Evolutionary conservation across 495 filamentous ascomycete genomes (phyloP), one percentile per base, ranked within the genome.

Genomic region (Diplogelasinospora grovesii): DNA sequence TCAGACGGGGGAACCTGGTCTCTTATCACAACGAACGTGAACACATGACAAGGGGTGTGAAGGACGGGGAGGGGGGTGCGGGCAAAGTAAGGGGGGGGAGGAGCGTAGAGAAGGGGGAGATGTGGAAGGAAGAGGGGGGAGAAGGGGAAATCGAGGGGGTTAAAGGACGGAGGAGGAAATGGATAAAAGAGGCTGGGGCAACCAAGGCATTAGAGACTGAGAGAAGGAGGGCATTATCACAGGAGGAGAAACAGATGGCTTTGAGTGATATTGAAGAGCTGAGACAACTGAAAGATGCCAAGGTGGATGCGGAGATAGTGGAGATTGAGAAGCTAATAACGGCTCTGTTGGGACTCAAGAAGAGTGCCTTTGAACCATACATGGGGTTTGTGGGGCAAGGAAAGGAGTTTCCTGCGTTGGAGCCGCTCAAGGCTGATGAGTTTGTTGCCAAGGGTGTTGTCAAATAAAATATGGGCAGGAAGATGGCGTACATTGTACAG

Each of bases 291-390:
- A 22, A 41, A 15, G 42, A 59, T 19, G 30, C 40, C 0, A 48
- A 53, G 26, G 50, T 64, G 8, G 50, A 59, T 15, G 28, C 0
- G 18, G 39, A 60, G 41, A 3, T 64, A 8, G 29, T 31, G 20
- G 56, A 56, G 13, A 59, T 65, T 13, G 49, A 57, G 41, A 38
- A n/a, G 27, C 19, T 56, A 11, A 15, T 66, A 19, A 40, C 39
- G 8, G 42, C 22, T 3, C 38, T 61, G n/a, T n/a, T n/a, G n/a
- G n/a, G n/a, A n/a, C n/a, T n/a, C n/a, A n/a, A n/a, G n/a, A n/a
- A n/a, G n/a, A n/a, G n/a, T n/a, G n/a, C n/a, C n/a, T n/a, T n/a
- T n/a, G n/a, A n/a, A n/a, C n/a, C n/a, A n/a, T n/a, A n/a, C n/a
- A n/a, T 4, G 34, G 44, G 13, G 28, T n/a, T n/a, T 64, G 62